Percentiles rank a stretch among this genome's conserved stretches.
Evolutionary conservation across 2,329 filamentous ascomycete genomes (phyloP).

Genomic region (Chlorencoelia australis): DNA sequence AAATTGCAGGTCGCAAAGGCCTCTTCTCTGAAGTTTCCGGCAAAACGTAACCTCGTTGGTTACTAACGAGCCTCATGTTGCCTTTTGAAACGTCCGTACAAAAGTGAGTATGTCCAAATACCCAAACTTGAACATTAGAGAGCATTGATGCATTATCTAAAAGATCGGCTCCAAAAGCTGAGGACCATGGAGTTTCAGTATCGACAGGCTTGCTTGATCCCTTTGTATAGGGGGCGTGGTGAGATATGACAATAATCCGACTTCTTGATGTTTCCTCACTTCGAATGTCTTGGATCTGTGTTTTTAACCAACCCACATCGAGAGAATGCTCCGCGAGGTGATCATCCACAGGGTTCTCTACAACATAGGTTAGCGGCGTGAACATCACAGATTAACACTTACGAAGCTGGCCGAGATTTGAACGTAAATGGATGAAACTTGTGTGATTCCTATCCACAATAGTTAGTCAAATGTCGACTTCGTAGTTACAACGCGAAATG

Average conservation of each 20-base stretch:
- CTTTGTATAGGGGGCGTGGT: slow-evolving; percentile 34
- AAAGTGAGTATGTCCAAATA: slow-evolving; percentile 37
- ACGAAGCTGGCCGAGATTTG: too few species aligned
- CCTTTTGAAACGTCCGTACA: slow-evolving; percentile 31
- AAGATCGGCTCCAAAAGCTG: slow-evolving; percentile 45
- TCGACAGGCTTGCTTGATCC: slow-evolving; percentile 38
- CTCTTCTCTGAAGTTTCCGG: slow-evolving; percentile 9
- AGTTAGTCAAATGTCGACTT: too few species aligned
- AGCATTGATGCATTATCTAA: slow-evolving; percentile 19
- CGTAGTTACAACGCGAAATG: too few species aligned
- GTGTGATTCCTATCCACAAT: too few species aligned
- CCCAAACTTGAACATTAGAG: slow-evolving; percentile 30
- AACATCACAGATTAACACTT: too few species aligned
- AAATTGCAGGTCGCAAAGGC: too few species aligned
- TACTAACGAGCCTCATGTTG: slow-evolving; percentile 29
- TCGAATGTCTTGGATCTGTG: slow-evolving; percentile 25
- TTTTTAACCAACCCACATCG: slow-evolving; percentile 31
- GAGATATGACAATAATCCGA: slow-evolving; percentile 30
- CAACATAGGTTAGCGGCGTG: too few species aligned
- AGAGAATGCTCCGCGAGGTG: slow-evolving; percentile 5
- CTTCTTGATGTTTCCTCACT: slow-evolving; percentile 3
- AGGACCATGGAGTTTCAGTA: slow-evolving; percentile 22
- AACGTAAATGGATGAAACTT: too few species aligned
- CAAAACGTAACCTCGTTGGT: slow-evolving; percentile 34
- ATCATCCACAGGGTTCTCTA: too few species aligned